Base-by-base conservation (phyloP, 805 yeast species). In the Ogataea glucozyma region DNA sequence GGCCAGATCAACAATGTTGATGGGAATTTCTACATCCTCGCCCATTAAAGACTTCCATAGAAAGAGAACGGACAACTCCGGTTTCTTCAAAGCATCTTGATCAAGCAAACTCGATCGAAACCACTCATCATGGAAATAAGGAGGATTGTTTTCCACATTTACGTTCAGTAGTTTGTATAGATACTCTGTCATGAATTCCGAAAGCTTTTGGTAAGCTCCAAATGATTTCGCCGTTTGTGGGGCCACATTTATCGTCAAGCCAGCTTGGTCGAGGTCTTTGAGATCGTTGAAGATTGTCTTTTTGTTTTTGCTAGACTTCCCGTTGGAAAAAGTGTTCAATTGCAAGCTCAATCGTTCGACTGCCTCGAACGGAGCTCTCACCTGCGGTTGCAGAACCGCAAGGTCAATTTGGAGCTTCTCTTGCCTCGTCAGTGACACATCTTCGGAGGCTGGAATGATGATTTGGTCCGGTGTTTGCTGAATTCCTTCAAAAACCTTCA, bases 111-210 rank as follows among this genome's bases (percentile, higher is more conserved):
- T 46, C 17, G 47, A 47, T 17, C 51, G 45, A 42, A 47, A 61
- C 67, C 67, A 62, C 40, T 62, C 64, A 13, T 44, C 36, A 22
- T 52, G 53, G 41, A 58, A 58, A 11, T 47, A 50, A 12, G 59
- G 57, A 3, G 19, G 22, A 10, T 14, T 10, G 17, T 27, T 12
- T 3, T 29, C 31, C 1, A n/a, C 10, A 4, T 43, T 43, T 9
- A 44, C 20, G 11, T 38, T 41, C 14, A 53, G 19, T 10, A 47
- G 10, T 14, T 38, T 31, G 26, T 43, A 29, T 4, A 53, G 8
- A 19, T 35, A 18, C 5, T 47, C 43, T 10, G 49, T 46, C n/a
- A 46, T 32, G 10, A 38, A 12, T 6, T 46, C 40, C 2, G 64
- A 52, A 12, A 44, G 18, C 8, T 38, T 13, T n/a, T 46, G 26